Conservation (phyloP, 2,329 filamentous ascomycete genomes). For the Fonsecaea pugnacius region DNA sequence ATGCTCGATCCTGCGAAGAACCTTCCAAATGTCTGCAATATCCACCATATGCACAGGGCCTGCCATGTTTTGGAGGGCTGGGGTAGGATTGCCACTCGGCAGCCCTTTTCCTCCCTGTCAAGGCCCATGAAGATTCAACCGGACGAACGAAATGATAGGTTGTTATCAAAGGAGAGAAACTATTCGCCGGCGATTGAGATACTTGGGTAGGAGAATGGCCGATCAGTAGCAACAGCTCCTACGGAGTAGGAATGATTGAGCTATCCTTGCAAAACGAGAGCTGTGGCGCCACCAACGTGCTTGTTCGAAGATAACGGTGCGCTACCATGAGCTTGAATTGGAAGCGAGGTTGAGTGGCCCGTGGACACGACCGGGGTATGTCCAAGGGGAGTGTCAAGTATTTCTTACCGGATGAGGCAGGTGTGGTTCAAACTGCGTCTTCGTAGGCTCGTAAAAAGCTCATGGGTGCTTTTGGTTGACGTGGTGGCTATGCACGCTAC, state of each 20-base stretch:
- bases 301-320: neutral
- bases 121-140: conserved; percentile 1
- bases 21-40: neutral
- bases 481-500: neutral
- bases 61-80: neutral
- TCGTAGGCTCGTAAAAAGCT: neutral
- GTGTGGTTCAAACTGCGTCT: neutral
- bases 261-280: neutral
- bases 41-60: neutral
- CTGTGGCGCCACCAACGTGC: neutral
- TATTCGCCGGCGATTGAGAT: neutral
- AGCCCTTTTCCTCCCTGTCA: neutral
- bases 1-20: neutral
- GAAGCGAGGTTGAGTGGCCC: neutral
- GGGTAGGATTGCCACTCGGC: conserved; percentile 4
- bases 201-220: neutral
- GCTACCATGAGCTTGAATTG: neutral
- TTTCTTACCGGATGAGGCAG: conserved; percentile 1
- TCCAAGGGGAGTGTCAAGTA: neutral
- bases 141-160: conserved; percentile 6
- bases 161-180: conserved; percentile 1
- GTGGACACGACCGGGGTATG: neutral
- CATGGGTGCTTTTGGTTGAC: neutral
- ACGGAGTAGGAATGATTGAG: neutral
- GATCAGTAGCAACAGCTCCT: neutral